Evolutionary conservation across 176 grass and related monocot genomes (phyloP).

Genomic region (Hyparrhenia diplandra): DNA sequence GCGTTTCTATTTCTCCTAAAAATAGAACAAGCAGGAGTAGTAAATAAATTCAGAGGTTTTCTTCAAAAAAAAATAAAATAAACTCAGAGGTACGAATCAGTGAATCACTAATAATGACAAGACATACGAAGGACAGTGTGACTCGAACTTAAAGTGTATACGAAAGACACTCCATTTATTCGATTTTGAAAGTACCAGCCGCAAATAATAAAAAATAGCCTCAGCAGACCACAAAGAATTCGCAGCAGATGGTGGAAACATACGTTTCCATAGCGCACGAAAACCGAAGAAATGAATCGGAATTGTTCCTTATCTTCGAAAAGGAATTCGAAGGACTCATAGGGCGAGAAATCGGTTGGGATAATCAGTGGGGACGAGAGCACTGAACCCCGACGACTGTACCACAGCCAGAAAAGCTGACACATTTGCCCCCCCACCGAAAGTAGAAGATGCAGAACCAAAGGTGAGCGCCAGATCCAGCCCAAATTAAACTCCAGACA

Average conservation of each 20-base stretch:
- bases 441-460: background rate
- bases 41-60: no score
- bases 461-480: background rate
- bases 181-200: background rate
- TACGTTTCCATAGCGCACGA: background rate
- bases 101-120: no score
- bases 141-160: background rate
- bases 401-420: background rate
- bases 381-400: background rate
- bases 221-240: background rate
- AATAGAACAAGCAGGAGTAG: background rate
- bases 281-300: background rate
- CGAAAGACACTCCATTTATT: background rate
- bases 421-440: background rate
- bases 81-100: no score
- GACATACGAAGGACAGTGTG: background rate
- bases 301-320: background rate
- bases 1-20: background rate
- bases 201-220: background rate
- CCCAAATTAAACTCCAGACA: background rate
- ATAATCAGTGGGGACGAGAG: background rate
- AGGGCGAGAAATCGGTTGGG: background rate
- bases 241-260: background rate
- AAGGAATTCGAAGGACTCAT: background rate
- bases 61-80: no score